Percentiles rank a stretch among this genome's conserved stretches.
These are phyloP conservation scores for Emergomyces orientalis DNA, from an alignment of 2,329 filamentous ascomycete species.

Conservation along the genomic window DNA sequence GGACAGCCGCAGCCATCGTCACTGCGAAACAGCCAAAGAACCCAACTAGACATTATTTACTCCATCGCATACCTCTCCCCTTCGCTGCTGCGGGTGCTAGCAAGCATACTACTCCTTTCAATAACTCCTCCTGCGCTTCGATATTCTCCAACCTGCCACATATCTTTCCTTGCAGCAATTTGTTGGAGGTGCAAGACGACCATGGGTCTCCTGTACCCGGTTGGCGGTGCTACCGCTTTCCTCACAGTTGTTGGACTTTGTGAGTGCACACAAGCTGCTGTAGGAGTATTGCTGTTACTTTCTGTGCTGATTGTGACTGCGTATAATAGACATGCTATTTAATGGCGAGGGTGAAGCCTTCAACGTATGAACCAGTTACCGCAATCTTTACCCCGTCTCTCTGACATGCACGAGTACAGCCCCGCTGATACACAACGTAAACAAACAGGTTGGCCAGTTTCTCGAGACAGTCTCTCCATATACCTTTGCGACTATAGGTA, in stretches of 20 bases:
- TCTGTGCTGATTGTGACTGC: slow-evolving; percentile 10
- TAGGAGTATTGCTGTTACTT: slow-evolving; percentile 5
- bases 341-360: slow-evolving; percentile 92
- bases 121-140: not conserved
- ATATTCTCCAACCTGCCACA: not conserved
- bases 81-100: slow-evolving; percentile 7
- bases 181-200: slow-evolving; percentile 21
- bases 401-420: not conserved
- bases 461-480: slow-evolving; percentile 90
- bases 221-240: slow-evolving; percentile 58
- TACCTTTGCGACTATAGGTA: slow-evolving; percentile 83
- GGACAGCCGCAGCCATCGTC: not conserved
- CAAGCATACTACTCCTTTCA: not conserved
- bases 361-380: slow-evolving; percentile 54
- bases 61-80: not conserved
- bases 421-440: slow-evolving; percentile 21
- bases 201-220: slow-evolving; percentile 67
- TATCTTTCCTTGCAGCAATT: slow-evolving; percentile 12
- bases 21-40: not conserved
- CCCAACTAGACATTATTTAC: not conserved
- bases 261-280: slow-evolving; percentile 43
- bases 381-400: not conserved
- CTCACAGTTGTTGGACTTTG: slow-evolving; percentile 67
- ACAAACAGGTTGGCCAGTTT: slow-evolving; percentile 72
- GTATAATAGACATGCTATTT: slow-evolving; percentile 88